Evolutionary conservation across 768 basidiomycete species (phyloP).

Genomic region (Lyophyllum atratum): DNA sequence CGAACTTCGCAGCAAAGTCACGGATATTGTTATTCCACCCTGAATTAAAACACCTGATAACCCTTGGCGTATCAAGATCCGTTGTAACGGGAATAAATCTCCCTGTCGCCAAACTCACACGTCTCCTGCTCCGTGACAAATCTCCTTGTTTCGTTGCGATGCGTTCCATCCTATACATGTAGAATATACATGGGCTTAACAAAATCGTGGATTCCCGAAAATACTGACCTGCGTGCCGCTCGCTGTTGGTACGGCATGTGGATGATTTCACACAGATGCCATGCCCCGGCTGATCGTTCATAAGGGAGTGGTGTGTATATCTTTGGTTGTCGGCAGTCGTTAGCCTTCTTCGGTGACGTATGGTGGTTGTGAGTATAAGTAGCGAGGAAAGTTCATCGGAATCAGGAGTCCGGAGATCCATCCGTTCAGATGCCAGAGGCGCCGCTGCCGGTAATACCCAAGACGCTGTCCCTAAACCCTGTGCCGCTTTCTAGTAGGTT

Average conservation of each 20-base stretch:
- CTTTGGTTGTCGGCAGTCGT: neutral
- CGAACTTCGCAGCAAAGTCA: too few relatives aligned
- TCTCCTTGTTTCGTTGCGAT: too few relatives aligned
- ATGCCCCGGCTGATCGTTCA: neutral
- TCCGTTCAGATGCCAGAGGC: neutral
- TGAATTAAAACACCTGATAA: too few relatives aligned
- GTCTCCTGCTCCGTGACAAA: too few relatives aligned
- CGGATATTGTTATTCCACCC: too few relatives aligned
- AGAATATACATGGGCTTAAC: too few relatives aligned
- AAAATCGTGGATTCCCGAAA: too few relatives aligned
- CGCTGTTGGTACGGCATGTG: neutral
- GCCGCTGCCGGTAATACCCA: neutral
- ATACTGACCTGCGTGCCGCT: neutral
- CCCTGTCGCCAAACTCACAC: too few relatives aligned
- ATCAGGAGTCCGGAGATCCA: neutral
- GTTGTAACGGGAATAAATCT: too few relatives aligned
- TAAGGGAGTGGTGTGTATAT: neutral
- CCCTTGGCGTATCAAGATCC: too few relatives aligned
- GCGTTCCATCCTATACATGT: too few relatives aligned
- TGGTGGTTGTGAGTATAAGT: neutral
- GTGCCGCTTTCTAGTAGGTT: slow-evolving; percentile 3
- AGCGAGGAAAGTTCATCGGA: neutral
- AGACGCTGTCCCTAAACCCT: neutral
- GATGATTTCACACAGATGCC: neutral
- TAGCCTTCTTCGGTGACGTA: neutral